Conservation (phyloP, 75 land plant species). For the Sequoia sempervirens region DNA sequence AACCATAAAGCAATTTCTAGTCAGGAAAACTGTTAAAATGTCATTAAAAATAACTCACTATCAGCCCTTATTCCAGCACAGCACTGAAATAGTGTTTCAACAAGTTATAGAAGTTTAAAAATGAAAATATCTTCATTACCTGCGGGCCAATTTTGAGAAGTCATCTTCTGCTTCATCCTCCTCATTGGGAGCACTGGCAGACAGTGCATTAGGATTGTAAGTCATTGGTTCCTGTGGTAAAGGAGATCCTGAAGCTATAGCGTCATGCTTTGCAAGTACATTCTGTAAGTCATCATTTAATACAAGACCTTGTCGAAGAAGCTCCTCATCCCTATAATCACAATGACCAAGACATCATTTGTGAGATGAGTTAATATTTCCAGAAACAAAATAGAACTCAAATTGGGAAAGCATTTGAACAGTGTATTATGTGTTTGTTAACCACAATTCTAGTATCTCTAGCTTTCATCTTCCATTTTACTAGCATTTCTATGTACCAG, state of each 20-base stretch:
- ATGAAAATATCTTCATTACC: slow-evolving; percentile 20
- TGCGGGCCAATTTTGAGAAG: slow-evolving; percentile 66
- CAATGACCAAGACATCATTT: background rate
- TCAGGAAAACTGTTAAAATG: background rate
- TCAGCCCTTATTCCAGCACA: slow-evolving; percentile 5
- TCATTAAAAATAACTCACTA: background rate
- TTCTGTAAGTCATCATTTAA: slow-evolving; percentile 80
- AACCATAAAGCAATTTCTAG: background rate
- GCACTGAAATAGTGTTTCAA: background rate
- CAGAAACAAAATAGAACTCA: background rate
- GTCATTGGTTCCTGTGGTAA: slow-evolving; percentile 28
- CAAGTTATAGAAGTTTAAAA: background rate
- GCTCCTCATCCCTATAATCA: slow-evolving; percentile 71
- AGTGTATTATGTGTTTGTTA: background rate
- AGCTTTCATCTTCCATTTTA: background rate
- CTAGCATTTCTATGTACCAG: background rate
- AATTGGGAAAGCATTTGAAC: background rate
- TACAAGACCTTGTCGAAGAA: slow-evolving; percentile 70
- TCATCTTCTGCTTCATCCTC: slow-evolving; percentile 74
- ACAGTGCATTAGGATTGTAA: slow-evolving; percentile 7
- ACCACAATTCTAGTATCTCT: background rate
- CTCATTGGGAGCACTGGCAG: slow-evolving; percentile 17
- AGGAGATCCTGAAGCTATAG: slow-evolving; percentile 77
- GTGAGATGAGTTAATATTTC: background rate
- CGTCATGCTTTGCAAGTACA: slow-evolving; percentile 82